Evolutionary conservation across 2,329 filamentous ascomycete species (phyloP), one percentile per base, ranked within the genome.

Genomic region (Monilinia polystroma): DNA sequence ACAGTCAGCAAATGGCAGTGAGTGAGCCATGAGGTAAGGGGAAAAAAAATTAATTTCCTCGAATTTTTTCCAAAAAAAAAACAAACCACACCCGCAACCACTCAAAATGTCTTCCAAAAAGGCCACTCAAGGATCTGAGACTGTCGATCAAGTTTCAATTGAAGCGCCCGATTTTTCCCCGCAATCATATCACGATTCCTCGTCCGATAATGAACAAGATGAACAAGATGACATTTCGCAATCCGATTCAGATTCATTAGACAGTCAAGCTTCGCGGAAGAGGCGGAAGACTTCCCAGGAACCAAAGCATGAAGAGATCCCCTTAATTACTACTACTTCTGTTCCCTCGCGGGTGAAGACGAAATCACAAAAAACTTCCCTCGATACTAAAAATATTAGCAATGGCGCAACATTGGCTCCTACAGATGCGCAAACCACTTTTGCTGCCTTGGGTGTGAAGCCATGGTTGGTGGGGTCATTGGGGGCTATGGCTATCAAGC

Each of bases 391-490:
- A 29, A 41, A 63, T 38, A 56, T 64, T 6, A 68, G 32, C 47
- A 64, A 68, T 67, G 68, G 66, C 47, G 67, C 72, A 49, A 80
- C 84, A 66, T 77, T 81, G 59, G 85, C 84, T 4, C 83, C 85
- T 16, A 81, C 81, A 32, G 84, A 87, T 72, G 79, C 80, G 58
- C 83, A 87, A 75, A 80, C 84, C 23, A 90, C 85, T 11, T 97
- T 97, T 76, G 85, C 87, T 23, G 85, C 87, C 14, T 80, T 97
- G 63, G 82, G 86, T 62, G 88, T 97, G 55, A 85, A 87, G 49
- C 92, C 91, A 77, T 99, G 95, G 95, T 87, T 99, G 4, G 88
- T 96, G 2, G 86, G 89, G 68, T 94, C 94, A 1, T 82, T 99
- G 41, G 79, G 82, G 26, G 82, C 84, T 38, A 87, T 92, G 85